Percentiles rank a stretch among this genome's conserved stretches.
phyloP scores from a whole-genome alignment of 495 filamentous ascomycete species.

The Neurospora pannonica region DNA sequence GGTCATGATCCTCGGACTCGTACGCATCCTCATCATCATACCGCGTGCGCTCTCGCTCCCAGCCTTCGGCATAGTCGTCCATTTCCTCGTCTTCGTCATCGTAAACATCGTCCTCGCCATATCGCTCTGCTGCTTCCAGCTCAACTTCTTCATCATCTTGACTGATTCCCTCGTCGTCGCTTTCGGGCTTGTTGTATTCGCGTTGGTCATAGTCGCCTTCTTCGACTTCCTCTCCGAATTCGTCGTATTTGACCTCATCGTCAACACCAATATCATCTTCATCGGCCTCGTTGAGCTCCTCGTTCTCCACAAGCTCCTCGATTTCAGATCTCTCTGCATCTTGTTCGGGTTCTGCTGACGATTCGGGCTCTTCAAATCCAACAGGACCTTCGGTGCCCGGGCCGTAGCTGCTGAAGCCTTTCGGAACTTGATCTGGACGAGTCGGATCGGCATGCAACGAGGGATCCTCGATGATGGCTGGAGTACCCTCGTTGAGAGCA shows the following conservation, averaged over 20 bases:
- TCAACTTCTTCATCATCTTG: slow-evolving; percentile 32
- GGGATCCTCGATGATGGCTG: slow-evolving; percentile 1
- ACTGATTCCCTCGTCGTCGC: slow-evolving; percentile 25
- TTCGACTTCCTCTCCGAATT: slow-evolving; percentile 17
- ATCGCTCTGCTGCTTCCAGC: slow-evolving; percentile 24
- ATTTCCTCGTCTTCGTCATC: slow-evolving; percentile 19
- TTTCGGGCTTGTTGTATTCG: slow-evolving; percentile 12
- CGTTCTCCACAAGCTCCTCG: slow-evolving; percentile 7
- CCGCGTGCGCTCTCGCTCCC: slow-evolving; percentile 18
- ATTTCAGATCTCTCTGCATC: background rate
- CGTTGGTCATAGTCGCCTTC: slow-evolving; percentile 25
- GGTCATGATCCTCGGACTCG: slow-evolving; percentile 18
- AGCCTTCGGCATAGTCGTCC: slow-evolving; percentile 12
- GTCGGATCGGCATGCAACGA: slow-evolving; percentile 5
- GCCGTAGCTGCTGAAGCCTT: slow-evolving; percentile 21
- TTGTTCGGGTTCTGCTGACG: background rate
- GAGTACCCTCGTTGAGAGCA: slow-evolving; percentile 12
- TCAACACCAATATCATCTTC: slow-evolving; percentile 11
- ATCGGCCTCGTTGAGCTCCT: background rate
- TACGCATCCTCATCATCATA: slow-evolving; percentile 17
- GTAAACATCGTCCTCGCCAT: slow-evolving; percentile 30
- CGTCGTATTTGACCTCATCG: slow-evolving; percentile 13
- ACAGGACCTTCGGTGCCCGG: background rate
- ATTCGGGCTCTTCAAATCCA: background rate
- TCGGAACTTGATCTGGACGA: slow-evolving; percentile 6